These are phyloP conservation scores for Amniculicola lignicola DNA, from an alignment of 495 filamentous ascomycete genomes.

Conservation along the genomic window DNA sequence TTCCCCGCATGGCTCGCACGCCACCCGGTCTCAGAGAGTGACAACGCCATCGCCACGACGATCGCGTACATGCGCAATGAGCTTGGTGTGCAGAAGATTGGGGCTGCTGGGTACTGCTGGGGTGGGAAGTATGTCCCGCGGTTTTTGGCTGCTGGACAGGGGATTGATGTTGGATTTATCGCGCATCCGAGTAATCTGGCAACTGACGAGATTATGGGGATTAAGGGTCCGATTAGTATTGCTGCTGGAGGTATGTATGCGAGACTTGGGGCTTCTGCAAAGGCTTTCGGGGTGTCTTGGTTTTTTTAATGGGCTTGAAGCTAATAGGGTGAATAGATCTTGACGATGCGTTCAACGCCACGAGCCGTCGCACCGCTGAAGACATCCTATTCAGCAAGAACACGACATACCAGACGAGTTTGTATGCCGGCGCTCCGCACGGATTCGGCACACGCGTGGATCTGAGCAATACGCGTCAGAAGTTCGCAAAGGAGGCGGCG, in stretches of 20 bases:
- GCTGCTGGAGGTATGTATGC: conserved; percentile 21
- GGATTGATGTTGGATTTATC: conserved; percentile 23
- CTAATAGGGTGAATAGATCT: conserved; percentile 8
- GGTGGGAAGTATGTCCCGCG: conserved; percentile 25
- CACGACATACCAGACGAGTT: conserved; percentile 17
- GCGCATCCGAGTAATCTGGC: conserved; percentile 20
- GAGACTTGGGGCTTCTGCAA: too few species aligned
- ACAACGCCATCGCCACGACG: conserved; percentile 9
- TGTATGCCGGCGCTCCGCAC: conserved; percentile 22
- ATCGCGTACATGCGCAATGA: conserved; percentile 13
- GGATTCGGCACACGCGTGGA: conserved; percentile 19
- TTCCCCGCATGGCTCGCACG: conserved; percentile 6
- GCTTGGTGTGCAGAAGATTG: conserved; percentile 10
- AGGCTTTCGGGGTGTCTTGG: background rate
- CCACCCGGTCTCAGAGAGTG: conserved; percentile 9
- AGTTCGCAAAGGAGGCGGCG: conserved; percentile 20
- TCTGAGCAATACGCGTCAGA: conserved; percentile 12
- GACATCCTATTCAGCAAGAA: conserved; percentile 11
- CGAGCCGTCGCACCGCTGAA: conserved; percentile 16
- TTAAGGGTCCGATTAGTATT: conserved; percentile 24
- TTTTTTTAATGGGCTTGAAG: background rate
- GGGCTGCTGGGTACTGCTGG: conserved; percentile 17
- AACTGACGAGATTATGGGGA: conserved; percentile 8
- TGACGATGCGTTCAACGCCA: conserved; percentile 12
- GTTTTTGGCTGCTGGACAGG: conserved; percentile 11